A percentile compares a stretch with the other conserved stretches of the same genome.
Conservation (phyloP, 805 yeast species). For the Metschnikowia henanensis region DNA sequence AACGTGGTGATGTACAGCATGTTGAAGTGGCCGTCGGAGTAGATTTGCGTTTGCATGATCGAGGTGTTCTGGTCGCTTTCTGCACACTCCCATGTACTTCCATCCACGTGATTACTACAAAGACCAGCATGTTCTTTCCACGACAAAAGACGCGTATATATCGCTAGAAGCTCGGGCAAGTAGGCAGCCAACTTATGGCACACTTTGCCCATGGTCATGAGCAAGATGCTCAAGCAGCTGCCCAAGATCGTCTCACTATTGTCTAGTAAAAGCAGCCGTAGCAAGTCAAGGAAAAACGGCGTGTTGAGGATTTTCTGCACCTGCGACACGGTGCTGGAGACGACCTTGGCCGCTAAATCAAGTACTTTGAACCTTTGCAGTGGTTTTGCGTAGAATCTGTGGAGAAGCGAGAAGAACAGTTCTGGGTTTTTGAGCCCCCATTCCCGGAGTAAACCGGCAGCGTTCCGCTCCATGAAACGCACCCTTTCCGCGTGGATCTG, state of each 20-base stretch:
- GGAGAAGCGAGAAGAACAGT: conserved; percentile 36
- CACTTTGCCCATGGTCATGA: conserved; percentile 44
- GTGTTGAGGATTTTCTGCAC: conserved; percentile 33
- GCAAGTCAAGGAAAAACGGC: conserved; percentile 35
- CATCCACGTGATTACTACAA: not conserved
- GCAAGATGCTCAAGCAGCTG: conserved; percentile 30
- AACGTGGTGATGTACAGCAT: conserved; percentile 43
- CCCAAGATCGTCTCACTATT: conserved; percentile 39
- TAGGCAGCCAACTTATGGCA: conserved; percentile 31
- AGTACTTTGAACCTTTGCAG: conserved; percentile 38
- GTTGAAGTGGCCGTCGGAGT: conserved; percentile 25
- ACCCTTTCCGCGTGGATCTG: conserved; percentile 47
- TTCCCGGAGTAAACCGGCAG: conserved; percentile 38
- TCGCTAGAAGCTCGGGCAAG: conserved; percentile 43
- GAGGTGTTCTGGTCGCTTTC: conserved; percentile 12
- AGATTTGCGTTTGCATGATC: conserved; percentile 11
- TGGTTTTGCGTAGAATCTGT: conserved; percentile 33
- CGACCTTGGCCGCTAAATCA: conserved; percentile 34
- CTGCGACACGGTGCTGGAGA: conserved; percentile 27
- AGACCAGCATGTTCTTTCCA: conserved; percentile 8
- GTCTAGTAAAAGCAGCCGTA: conserved; percentile 43
- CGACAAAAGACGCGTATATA: conserved; percentile 40
- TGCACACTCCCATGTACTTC: conserved; percentile 21
- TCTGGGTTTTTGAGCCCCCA: conserved; percentile 42
- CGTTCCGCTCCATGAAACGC: conserved; percentile 48